These are phyloP conservation scores for Nemania sp. DNA, from an alignment of 2,329 filamentous ascomycete genomes.

Conservation along the genomic window DNA sequence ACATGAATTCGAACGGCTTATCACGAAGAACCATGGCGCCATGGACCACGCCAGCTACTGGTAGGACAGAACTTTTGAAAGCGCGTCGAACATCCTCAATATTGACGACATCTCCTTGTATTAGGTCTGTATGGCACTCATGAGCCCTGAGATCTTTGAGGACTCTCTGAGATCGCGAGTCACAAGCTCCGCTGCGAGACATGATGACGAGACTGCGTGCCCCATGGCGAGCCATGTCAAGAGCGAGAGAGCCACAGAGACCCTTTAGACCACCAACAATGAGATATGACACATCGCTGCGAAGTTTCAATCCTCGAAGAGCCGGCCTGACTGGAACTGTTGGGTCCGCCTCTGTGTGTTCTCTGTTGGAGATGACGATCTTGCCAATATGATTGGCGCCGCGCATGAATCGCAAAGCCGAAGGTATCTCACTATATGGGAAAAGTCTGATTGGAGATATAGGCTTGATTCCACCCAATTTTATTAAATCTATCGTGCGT, in stretches of 20 bases:
- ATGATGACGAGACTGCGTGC: not conserved
- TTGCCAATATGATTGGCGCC: not conserved
- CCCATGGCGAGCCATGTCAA: not conserved
- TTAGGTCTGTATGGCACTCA: too few species aligned
- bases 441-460: not conserved
- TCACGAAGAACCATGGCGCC: slow-evolving; percentile 37
- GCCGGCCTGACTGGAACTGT: too few species aligned
- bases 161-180: slow-evolving; percentile 11
- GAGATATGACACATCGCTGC: not conserved
- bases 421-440: not conserved
- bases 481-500: too few species aligned
- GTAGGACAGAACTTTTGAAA: slow-evolving; percentile 4
- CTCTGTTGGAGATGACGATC: not conserved
- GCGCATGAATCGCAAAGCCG: not conserved
- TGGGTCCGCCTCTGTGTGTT: too few species aligned
- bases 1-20: slow-evolving; percentile 37
- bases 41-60: slow-evolving; percentile 34
- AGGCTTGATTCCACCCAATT: not conserved
- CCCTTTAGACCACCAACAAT: not conserved
- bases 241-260: not conserved
- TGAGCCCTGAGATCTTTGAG: not conserved
- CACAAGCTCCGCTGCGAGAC: slow-evolving; percentile 24
- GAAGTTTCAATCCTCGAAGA: not conserved
- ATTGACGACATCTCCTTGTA: too few species aligned
- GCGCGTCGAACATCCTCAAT: not conserved